Percentiles rank a stretch among this genome's conserved stretches.
Conservation (phyloP, 306 rosid species). For the Sophora flavescens region DNA sequence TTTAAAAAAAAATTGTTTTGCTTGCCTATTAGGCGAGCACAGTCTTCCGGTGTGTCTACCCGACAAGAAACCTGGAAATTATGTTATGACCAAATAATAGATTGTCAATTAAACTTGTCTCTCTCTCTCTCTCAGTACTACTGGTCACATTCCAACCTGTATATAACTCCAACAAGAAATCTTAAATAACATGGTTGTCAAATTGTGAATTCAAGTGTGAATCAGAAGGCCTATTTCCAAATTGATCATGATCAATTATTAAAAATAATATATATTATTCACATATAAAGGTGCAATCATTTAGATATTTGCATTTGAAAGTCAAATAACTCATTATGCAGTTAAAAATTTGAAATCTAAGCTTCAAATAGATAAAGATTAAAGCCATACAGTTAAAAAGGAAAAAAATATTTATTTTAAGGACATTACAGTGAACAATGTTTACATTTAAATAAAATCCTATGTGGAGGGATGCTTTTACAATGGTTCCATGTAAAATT, state of each 20-base stretch:
- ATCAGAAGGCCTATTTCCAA: neutral
- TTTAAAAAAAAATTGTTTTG: slow-evolving; percentile 29
- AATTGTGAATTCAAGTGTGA: neutral
- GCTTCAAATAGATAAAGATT: neutral
- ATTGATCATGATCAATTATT: slow-evolving; percentile 22
- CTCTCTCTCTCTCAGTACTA: neutral
- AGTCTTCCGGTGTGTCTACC: slow-evolving; percentile 80
- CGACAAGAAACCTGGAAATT: slow-evolving; percentile 78
- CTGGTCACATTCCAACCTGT: neutral
- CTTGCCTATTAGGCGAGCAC: slow-evolving; percentile 82
- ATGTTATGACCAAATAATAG: slow-evolving; percentile 40
- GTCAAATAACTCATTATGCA: neutral
- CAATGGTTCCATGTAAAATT: neutral
- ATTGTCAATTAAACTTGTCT: slow-evolving; percentile 29
- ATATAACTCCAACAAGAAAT: neutral
- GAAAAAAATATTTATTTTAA: neutral
- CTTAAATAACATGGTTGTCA: slow-evolving; percentile 15
- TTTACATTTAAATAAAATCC: neutral
- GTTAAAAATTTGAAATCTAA: slow-evolving; percentile 9
- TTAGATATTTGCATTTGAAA: neutral
- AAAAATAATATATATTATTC: neutral
- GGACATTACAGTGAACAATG: neutral
- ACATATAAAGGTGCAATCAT: neutral
- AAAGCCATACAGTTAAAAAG: neutral
- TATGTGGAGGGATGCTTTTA: neutral